These are phyloP conservation scores for Termitomyces sp. DNA, from an alignment of 768 basidiomycete species.

Conservation along the genomic window DNA sequence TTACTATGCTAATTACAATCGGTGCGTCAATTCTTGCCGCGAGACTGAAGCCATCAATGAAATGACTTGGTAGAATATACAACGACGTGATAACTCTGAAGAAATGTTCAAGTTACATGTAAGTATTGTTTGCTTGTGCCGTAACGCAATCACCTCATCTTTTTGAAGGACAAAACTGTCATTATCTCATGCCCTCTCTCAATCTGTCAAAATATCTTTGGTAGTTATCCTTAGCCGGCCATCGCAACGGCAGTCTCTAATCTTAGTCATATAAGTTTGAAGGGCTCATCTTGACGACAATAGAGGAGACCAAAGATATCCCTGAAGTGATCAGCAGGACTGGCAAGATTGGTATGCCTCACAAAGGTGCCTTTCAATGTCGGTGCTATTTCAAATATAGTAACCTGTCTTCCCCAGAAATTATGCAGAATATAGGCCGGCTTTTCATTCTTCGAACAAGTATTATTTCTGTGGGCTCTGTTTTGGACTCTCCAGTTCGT, in stretches of 20 bases:
- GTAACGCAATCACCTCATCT: background rate
- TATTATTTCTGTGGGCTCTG: constrained; percentile 93
- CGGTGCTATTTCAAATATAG: constrained; percentile 4
- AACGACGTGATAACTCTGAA: constrained; percentile 96
- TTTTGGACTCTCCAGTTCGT: constrained; percentile 86
- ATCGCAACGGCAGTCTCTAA: background rate
- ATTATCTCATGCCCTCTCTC: constrained; percentile 90
- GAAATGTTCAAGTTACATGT: constrained; percentile 96
- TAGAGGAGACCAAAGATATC: constrained; percentile 95
- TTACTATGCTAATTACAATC: constrained; percentile 95
- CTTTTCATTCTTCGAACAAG: constrained; percentile 91
- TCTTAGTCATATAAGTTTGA: constrained; percentile 61
- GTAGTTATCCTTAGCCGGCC: constrained; percentile 33
- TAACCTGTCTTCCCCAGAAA: constrained; percentile 49
- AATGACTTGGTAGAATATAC: constrained; percentile 62
- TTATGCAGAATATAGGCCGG: constrained; percentile 97
- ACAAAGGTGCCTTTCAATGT: constrained; percentile 54
- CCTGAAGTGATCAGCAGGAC: constrained; percentile 92
- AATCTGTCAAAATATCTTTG: constrained; percentile 96
- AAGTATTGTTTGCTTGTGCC: constrained; percentile 27
- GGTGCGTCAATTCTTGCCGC: constrained; percentile 44
- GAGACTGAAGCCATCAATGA: constrained; percentile 8
- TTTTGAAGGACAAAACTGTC: constrained; percentile 87
- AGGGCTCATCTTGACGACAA: constrained; percentile 86
- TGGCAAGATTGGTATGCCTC: constrained; percentile 89